Percentiles rank a stretch among this genome's conserved stretches.
phyloP scores from a whole-genome alignment of 1,139 yeast genomes.

The Suhomyces chickasaworum region DNA sequence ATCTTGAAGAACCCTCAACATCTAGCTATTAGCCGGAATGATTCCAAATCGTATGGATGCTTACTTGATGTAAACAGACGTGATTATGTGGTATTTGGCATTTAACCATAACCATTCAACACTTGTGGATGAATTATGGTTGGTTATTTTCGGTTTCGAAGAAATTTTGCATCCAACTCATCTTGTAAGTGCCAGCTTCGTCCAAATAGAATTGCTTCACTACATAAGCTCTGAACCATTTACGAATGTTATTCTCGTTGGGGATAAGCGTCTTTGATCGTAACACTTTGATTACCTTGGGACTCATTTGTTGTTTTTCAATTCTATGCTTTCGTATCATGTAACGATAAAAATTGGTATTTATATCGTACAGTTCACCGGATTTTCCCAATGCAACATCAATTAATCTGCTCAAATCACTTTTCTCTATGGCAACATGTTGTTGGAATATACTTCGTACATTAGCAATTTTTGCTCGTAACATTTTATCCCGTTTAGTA shows the following conservation, averaged over 20 bases:
- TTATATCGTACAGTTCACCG: slow-evolving; percentile 19
- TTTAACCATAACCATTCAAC: too few species aligned
- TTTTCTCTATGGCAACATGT: slow-evolving; percentile 28
- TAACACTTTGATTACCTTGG: slow-evolving; percentile 21
- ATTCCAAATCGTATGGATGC: slow-evolving; percentile 35
- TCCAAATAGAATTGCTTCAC: slow-evolving; percentile 35
- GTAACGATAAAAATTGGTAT: slow-evolving; percentile 32
- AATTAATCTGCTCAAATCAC: slow-evolving; percentile 22
- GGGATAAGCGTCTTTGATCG: slow-evolving; percentile 36
- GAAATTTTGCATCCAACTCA: slow-evolving; percentile 30
- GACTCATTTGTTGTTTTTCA: slow-evolving; percentile 19
- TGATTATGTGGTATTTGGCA: slow-evolving; percentile 38
- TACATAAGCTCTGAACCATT: slow-evolving; percentile 33
- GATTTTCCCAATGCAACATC: slow-evolving; percentile 18
- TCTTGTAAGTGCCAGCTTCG: slow-evolving; percentile 19
- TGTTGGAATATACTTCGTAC: slow-evolving; percentile 24
- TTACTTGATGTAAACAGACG: slow-evolving; percentile 41
- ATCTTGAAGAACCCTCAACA: slow-evolving; percentile 22
- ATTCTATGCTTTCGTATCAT: slow-evolving; percentile 27
- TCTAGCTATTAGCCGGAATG: slow-evolving; percentile 29
- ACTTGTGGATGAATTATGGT: too few species aligned
- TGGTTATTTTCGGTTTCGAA: slow-evolving; percentile 19
- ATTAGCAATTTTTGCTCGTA: slow-evolving; percentile 28
- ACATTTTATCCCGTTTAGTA: slow-evolving; percentile 27
- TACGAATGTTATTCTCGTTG: slow-evolving; percentile 33